phyloP scores from a whole-genome alignment of 2,329 filamentous ascomycete species.

The Penicillium sp. region DNA sequence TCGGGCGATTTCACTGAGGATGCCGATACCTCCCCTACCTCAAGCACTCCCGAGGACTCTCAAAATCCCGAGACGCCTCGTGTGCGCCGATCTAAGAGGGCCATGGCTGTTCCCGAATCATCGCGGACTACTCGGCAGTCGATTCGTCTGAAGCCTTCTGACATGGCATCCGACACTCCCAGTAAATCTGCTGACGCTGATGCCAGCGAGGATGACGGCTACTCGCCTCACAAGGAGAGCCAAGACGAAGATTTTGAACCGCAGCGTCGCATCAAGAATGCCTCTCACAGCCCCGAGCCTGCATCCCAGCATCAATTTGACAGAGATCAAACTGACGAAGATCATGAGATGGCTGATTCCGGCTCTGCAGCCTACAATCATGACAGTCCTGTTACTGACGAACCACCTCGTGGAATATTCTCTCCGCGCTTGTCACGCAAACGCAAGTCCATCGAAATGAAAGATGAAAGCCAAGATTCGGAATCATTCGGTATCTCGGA shows the following conservation, averaged over 20 bases:
- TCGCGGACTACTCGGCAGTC: constrained; percentile 37
- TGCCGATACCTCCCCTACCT: constrained; percentile 6
- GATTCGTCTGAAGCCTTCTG: constrained; percentile 30
- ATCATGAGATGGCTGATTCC: background rate
- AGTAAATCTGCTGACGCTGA: constrained; percentile 11
- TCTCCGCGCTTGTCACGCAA: constrained; percentile 24
- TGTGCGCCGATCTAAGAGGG: constrained; percentile 33
- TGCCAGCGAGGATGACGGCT: constrained; percentile 11
- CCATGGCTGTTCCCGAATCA: constrained; percentile 30
- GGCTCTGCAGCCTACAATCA: background rate
- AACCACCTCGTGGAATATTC: background rate
- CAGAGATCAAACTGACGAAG: constrained; percentile 1
- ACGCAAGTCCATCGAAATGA: constrained; percentile 26
- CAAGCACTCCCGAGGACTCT: constrained; percentile 1
- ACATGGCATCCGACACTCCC: constrained; percentile 17
- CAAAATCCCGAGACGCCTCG: constrained; percentile 32
- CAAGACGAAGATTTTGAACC: constrained; percentile 14
- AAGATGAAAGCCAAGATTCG: constrained; percentile 16
- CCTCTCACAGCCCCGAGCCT: constrained; percentile 14
- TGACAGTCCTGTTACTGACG: constrained; percentile 3
- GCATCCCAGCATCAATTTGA: constrained; percentile 1
- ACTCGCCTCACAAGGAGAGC: constrained; percentile 1
- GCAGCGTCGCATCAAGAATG: constrained; percentile 9
- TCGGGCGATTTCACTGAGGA: constrained; percentile 12
- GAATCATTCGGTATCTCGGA: constrained; percentile 15